Conservation (phyloP, 352 stramenopile species). For the Phytophthora lateralis region DNA sequence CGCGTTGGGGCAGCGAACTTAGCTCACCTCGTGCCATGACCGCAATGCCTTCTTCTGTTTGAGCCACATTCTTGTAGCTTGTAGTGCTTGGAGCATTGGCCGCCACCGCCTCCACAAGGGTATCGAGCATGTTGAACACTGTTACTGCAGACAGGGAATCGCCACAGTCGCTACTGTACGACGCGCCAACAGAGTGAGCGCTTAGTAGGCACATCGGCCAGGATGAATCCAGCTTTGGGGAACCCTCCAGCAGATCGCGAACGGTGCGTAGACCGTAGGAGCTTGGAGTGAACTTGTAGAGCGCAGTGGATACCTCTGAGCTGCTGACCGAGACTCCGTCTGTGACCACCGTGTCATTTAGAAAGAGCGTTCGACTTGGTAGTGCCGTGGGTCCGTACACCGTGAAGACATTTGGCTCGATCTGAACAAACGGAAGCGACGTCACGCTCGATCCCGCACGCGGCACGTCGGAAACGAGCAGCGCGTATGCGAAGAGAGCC, state of each 20-base stretch:
- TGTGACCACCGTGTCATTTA: conserved; percentile 27
- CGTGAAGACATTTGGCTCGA: conserved; percentile 60
- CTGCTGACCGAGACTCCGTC: conserved; percentile 1
- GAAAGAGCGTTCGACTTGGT: conserved; percentile 31
- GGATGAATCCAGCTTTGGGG: conserved; percentile 14
- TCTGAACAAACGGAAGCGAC: conserved; percentile 44
- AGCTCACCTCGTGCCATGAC: conserved; percentile 49
- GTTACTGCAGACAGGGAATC: conserved; percentile 24
- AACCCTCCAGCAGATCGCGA: conserved; percentile 30
- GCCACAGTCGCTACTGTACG: conserved; percentile 41
- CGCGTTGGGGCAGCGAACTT: conserved; percentile 48
- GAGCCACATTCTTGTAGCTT: conserved; percentile 56
- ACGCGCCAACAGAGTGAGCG: conserved; percentile 19
- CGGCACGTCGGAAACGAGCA: conserved; percentile 51
- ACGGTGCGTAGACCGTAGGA: conserved; percentile 55
- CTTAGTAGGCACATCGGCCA: conserved; percentile 32
- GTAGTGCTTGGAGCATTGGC: conserved; percentile 53
- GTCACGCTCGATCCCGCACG: conserved; percentile 44
- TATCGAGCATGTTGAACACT: conserved; percentile 54
- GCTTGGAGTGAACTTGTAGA: conserved; percentile 54
- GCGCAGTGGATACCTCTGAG: conserved; percentile 23
- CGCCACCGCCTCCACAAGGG: conserved; percentile 37
- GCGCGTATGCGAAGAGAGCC: conserved; percentile 47
- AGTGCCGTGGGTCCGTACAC: conserved; percentile 46
- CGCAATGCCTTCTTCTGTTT: conserved; percentile 43